These are phyloP conservation scores for Apocynum venetum DNA, from an alignment of 257 asterid genomes.

Conservation along the genomic window DNA sequence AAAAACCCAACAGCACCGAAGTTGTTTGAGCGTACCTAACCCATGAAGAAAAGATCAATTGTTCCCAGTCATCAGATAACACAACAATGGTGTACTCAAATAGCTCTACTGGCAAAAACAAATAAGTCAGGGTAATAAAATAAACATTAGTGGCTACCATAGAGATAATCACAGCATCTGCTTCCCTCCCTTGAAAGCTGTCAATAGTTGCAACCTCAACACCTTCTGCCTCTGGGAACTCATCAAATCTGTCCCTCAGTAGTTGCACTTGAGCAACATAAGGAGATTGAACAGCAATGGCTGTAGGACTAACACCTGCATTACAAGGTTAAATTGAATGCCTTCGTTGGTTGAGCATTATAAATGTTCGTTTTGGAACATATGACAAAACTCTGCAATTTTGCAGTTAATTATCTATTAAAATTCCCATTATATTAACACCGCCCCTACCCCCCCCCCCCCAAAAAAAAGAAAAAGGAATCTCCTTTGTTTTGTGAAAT, in stretches of 20 bases:
- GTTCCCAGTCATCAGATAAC: neutral
- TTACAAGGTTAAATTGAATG: neutral
- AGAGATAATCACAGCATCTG: constrained; percentile 92
- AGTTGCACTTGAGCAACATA: constrained; percentile 97
- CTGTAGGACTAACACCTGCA: constrained; percentile 74
- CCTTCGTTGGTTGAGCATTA: neutral
- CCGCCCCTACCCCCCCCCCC: too few species aligned
- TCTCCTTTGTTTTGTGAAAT: too few species aligned
- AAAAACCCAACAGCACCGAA: constrained; percentile 95
- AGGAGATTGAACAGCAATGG: constrained; percentile 92
- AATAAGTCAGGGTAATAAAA: neutral
- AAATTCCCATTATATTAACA: neutral
- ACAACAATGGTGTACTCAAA: neutral
- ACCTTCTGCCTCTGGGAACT: constrained; percentile 60
- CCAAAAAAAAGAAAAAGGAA: too few species aligned
- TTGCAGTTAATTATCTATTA: neutral
- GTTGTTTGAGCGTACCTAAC: constrained; percentile 92
- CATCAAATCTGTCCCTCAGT: constrained; percentile 79
- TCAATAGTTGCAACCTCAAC: constrained; percentile 91
- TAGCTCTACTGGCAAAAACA: neutral
- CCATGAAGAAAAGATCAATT: neutral
- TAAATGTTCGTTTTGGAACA: neutral
- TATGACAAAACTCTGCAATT: neutral
- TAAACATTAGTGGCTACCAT: constrained; percentile 48
- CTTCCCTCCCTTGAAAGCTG: constrained; percentile 98